Percentiles rank a stretch among this genome's conserved stretches.
Conservation (phyloP, 768 basidiomycete species). For the Trametes punicea region DNA sequence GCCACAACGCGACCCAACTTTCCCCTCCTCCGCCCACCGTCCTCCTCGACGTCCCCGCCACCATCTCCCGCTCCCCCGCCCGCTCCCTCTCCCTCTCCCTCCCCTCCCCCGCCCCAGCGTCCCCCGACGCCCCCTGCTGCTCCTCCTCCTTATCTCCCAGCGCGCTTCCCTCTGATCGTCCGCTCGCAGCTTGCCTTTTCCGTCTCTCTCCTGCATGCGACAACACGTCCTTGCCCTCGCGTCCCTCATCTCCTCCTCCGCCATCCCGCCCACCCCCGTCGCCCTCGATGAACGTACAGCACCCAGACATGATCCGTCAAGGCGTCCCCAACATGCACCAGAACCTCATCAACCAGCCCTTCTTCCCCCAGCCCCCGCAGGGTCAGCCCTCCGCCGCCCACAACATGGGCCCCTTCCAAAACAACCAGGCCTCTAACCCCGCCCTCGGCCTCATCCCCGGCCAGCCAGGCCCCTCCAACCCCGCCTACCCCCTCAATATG, state of each 20-base stretch:
- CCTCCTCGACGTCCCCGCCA: conserved; percentile 6
- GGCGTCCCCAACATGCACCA: conserved; percentile 40
- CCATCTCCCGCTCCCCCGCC: conserved; percentile 10
- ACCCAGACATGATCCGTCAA: conserved; percentile 47
- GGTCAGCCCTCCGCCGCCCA: conserved; percentile 39
- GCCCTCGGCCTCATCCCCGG: conserved; percentile 30
- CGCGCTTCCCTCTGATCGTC: conserved; percentile 11
- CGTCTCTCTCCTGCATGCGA: conserved; percentile 23
- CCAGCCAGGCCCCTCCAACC: conserved; percentile 21
- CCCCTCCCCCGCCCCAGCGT: conserved; percentile 13
- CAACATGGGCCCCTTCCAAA: conserved; percentile 38
- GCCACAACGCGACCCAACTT: conserved; percentile 21
- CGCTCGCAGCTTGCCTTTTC: conserved; percentile 17
- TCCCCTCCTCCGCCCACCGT: conserved; percentile 15
- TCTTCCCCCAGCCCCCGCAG: conserved; percentile 36
- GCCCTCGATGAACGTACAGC: conserved; percentile 45
- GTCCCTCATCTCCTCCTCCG: conserved; percentile 17
- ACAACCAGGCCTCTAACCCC: conserved; percentile 25
- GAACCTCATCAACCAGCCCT: conserved; percentile 36
- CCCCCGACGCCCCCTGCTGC: not conserved
- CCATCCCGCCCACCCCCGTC: conserved; percentile 1
- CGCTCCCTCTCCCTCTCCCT: not conserved
- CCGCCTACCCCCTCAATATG: conserved; percentile 28
- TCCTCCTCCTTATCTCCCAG: conserved; percentile 2
- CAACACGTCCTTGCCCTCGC: conserved; percentile 19